A percentile compares a stretch with the other conserved stretches of the same genome.
phyloP scores from a whole-genome alignment of 495 filamentous ascomycete species.

The Penicillium simplicissimum region DNA sequence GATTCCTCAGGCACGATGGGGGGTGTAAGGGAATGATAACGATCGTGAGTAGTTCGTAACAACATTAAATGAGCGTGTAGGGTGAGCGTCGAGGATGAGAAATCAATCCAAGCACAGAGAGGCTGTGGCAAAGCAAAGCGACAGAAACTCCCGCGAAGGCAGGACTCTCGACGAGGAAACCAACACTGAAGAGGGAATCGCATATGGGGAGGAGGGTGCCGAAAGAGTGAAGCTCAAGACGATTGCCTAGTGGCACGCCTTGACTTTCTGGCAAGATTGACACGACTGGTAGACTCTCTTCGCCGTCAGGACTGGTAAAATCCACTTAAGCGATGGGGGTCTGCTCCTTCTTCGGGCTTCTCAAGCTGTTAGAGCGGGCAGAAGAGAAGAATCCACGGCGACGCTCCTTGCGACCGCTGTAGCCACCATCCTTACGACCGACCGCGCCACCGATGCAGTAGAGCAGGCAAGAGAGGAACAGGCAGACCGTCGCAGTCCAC shows the following conservation, averaged over 20 bases:
- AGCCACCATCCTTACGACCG: constrained; percentile 39
- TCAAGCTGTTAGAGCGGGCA: constrained; percentile 36
- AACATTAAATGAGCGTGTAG: constrained; percentile 26
- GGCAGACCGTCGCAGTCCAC: constrained; percentile 73
- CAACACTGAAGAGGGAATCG: constrained; percentile 13
- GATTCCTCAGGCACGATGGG: background rate
- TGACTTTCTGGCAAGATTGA: background rate
- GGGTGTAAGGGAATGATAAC: constrained; percentile 15
- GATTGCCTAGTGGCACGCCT: background rate
- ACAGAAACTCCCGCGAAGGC: constrained; percentile 9
- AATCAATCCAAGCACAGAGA: background rate
- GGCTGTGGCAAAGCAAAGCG: constrained; percentile 12
- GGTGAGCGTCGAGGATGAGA: constrained; percentile 6
- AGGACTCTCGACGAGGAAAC: constrained; percentile 11
- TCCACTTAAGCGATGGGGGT: constrained; percentile 26
- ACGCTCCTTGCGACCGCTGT: constrained; percentile 43
- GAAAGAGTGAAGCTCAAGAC: constrained; percentile 2
- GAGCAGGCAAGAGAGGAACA: constrained; percentile 68
- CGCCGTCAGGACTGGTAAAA: background rate
- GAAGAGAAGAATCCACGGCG: constrained; percentile 48
- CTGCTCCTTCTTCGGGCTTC: constrained; percentile 40
- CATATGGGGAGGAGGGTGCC: constrained; percentile 11
- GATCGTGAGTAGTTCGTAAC: constrained; percentile 32
- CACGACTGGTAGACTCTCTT: background rate
- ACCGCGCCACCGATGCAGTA: constrained; percentile 60